Percentiles rank a stretch among this genome's conserved stretches.
Evolutionary conservation across 192 early-diverging fungal genomes (phyloP).

Genomic region (Radiomyces spectabilis): DNA sequence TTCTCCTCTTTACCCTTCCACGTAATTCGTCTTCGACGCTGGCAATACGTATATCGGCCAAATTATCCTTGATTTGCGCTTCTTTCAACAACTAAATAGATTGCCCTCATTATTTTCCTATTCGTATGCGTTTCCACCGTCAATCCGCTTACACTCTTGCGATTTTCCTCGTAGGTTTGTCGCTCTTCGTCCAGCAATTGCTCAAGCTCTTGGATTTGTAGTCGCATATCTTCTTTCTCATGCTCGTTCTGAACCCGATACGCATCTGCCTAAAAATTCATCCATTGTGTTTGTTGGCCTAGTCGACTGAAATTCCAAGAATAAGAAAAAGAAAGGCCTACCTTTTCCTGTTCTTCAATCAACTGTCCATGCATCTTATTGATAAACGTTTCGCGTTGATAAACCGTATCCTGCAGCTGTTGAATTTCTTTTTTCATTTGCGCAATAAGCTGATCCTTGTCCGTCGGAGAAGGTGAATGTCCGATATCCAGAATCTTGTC

Average conservation of each 20-base stretch:
- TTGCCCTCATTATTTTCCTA: neutral
- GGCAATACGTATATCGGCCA: constrained; percentile 28
- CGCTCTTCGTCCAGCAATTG: constrained; percentile 24
- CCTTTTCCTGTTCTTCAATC: neutral
- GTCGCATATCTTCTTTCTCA: constrained; percentile 14
- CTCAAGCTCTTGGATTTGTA: constrained; percentile 16
- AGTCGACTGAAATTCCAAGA: neutral
- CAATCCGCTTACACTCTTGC: constrained; percentile 15
- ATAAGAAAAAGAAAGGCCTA: neutral
- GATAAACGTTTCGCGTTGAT: neutral
- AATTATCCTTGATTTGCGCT: constrained; percentile 24
- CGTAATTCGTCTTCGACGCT: constrained; percentile 19
- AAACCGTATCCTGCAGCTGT: neutral
- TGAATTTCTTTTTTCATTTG: constrained; percentile 1
- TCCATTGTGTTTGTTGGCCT: neutral
- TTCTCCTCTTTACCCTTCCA: constrained; percentile 13
- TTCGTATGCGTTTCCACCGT: neutral
- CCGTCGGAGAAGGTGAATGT: too few relatives aligned
- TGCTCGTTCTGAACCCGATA: constrained; percentile 4
- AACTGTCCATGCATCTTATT: neutral
- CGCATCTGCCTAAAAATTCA: constrained; percentile 1
- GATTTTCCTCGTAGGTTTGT: constrained; percentile 18
- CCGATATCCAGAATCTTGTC: too few relatives aligned
- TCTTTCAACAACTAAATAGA: constrained; percentile 23
- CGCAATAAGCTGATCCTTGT: neutral